Percentiles rank a stretch among this genome's conserved stretches.
phyloP scores from a whole-genome alignment of 495 filamentous ascomycete species.

The Penicillium crystallinum region DNA sequence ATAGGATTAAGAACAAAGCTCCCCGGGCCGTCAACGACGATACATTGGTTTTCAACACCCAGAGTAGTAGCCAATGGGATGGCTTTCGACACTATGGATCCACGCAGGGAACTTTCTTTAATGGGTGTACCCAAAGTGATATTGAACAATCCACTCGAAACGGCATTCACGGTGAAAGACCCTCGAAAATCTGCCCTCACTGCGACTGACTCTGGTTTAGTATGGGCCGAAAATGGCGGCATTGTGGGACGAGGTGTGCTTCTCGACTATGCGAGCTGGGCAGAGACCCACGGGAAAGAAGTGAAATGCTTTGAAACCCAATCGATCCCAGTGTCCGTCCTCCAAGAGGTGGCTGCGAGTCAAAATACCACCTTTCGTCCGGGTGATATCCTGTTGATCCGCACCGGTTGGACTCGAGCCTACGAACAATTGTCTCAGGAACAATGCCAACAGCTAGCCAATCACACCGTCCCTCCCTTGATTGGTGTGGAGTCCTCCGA shows the following conservation, averaged over 20 bases:
- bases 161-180: conserved; percentile 41
- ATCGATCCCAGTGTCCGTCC: conserved; percentile 34
- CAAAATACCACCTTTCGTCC: conserved; percentile 33
- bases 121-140: conserved; percentile 53
- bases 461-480: conserved; percentile 25
- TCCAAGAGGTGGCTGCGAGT: conserved; percentile 35
- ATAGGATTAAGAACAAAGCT: conserved; percentile 33
- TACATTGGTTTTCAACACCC: conserved; percentile 56
- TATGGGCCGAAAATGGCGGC: conserved; percentile 41
- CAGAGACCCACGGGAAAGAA: conserved; percentile 28
- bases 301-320: conserved; percentile 35
- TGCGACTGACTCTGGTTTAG: conserved; percentile 12
- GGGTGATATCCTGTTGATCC: conserved; percentile 54
- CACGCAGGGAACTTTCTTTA: conserved; percentile 52
- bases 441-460: conserved; percentile 26
- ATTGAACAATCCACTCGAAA: conserved; percentile 42
- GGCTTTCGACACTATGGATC: conserved; percentile 49
- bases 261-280: conserved; percentile 54
- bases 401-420: conserved; percentile 44
- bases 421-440: conserved; percentile 29
- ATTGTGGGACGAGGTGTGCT: conserved; percentile 54
- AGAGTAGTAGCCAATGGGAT: conserved; percentile 54
- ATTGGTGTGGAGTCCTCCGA: conserved; percentile 43
- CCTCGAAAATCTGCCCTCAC: not conserved
- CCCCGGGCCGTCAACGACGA: conserved; percentile 54